Evolutionary conservation across 2,329 filamentous ascomycete species (phyloP).

Genomic region (Fonsecaea multimorphosa): DNA sequence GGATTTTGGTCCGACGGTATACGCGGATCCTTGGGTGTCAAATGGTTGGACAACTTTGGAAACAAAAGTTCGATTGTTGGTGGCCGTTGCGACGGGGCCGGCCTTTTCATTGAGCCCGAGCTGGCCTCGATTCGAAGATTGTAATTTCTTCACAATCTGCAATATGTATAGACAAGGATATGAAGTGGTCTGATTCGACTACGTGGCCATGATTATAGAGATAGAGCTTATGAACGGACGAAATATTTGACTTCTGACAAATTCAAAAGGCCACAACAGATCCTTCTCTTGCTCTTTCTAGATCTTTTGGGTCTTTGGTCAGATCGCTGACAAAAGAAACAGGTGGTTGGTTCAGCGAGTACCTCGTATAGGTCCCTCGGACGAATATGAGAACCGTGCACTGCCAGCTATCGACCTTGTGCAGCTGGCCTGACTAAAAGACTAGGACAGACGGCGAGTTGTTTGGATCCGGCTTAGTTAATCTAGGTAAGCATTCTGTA

Average conservation of each 20-base stretch:
- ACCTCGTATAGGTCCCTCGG: background rate
- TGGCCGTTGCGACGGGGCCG: background rate
- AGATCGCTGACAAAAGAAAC: background rate
- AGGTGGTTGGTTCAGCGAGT: background rate
- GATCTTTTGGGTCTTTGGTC: background rate
- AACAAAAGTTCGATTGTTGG: background rate
- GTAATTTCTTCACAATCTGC: background rate
- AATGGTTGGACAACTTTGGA: background rate
- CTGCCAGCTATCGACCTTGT: background rate
- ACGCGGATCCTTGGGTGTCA: background rate
- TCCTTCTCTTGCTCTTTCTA: background rate
- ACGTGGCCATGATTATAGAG: constrained; percentile 22
- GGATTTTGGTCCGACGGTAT: background rate
- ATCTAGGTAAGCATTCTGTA: no score
- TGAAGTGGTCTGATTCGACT: constrained; percentile 13
- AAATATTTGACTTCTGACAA: background rate
- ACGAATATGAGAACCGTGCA: background rate
- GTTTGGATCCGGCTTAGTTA: background rate
- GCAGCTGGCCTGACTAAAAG: background rate
- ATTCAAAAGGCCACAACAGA: background rate
- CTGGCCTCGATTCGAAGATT: background rate
- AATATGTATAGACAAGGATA: constrained; percentile 13
- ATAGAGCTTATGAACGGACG: constrained; percentile 26
- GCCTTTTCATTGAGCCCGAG: background rate
- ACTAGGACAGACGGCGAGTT: background rate